A percentile compares a stretch with the other conserved stretches of the same genome.
phyloP scores from a whole-genome alignment of 2,329 filamentous ascomycete species.

The Plenodomus tracheiphilus region DNA sequence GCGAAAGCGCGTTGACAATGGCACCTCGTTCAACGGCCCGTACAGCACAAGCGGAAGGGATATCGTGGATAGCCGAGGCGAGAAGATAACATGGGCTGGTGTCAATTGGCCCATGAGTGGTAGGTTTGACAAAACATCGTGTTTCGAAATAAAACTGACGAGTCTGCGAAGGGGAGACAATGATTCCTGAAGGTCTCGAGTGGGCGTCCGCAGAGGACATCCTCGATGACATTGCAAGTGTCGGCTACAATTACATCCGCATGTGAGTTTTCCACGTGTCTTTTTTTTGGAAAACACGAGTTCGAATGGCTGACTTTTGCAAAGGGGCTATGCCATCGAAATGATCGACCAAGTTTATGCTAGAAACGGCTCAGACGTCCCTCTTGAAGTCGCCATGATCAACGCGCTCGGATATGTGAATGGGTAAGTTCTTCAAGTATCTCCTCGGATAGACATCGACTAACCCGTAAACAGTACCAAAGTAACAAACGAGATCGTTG shows the following conservation, averaged over 20 bases:
- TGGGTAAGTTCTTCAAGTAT: constrained; percentile 6
- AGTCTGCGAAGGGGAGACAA: constrained; percentile 58
- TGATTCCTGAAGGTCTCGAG: constrained; percentile 64
- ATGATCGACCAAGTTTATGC: constrained; percentile 49
- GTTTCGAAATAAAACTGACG: neutral
- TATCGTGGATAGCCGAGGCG: constrained; percentile 43
- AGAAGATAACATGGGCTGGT: constrained; percentile 62
- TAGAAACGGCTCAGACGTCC: constrained; percentile 44
- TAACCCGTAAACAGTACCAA: constrained; percentile 22
- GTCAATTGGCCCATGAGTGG: constrained; percentile 60
- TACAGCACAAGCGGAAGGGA: constrained; percentile 44
- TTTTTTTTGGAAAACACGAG: neutral
- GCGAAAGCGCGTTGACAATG: constrained; percentile 23
- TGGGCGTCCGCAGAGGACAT: constrained; percentile 57
- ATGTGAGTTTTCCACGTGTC: constrained; percentile 15
- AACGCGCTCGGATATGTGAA: constrained; percentile 47
- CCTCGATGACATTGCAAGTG: constrained; percentile 55
- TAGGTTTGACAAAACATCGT: constrained; percentile 5
- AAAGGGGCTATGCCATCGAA: constrained; percentile 47
- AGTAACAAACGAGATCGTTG: constrained; percentile 43
- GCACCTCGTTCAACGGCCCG: constrained; percentile 36
- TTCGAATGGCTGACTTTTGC: constrained; percentile 4
- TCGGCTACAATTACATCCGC: constrained; percentile 66
- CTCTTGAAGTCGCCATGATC: constrained; percentile 46
- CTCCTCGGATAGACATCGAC: neutral